Conservation (phyloP, 2,329 filamentous ascomycete species). For the Alternaria rosae region DNA sequence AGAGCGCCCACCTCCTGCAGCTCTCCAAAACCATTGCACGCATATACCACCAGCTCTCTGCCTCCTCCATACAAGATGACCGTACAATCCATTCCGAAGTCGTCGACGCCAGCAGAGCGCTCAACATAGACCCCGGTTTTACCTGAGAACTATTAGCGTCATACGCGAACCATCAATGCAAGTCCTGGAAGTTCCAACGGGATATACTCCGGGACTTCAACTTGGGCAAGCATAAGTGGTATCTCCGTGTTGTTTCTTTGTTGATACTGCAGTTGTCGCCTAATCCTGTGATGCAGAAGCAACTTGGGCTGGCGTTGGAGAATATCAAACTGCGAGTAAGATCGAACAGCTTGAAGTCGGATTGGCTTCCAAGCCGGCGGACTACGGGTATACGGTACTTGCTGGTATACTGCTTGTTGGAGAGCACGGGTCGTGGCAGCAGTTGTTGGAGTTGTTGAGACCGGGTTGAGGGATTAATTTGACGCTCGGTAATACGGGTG, state of each 20-base stretch:
- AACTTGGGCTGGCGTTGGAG: neutral
- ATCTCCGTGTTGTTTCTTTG: neutral
- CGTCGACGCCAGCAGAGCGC: neutral
- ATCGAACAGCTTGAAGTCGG: neutral
- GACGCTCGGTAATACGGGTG: no score
- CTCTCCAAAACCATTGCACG: neutral
- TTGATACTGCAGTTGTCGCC: neutral
- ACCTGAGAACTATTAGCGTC: neutral
- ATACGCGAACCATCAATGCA: neutral
- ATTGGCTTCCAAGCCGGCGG: neutral
- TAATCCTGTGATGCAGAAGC: neutral
- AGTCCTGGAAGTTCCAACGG: neutral
- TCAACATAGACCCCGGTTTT: neutral
- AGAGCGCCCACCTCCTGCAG: neutral
- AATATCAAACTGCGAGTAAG: neutral
- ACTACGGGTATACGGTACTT: neutral
- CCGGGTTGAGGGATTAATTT: no score
- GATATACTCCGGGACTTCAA: no score
- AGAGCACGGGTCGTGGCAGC: neutral
- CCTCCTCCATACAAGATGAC: neutral
- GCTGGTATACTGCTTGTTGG: neutral
- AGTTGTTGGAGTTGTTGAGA: neutral
- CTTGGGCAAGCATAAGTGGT: neutral
- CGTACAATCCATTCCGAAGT: neutral
- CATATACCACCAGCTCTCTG: neutral